Evolutionary conservation across 129 eudicot species (phyloP), one percentile per base, ranked within the genome.

Genomic region (Rutidosis leptorrhynchoides): DNA sequence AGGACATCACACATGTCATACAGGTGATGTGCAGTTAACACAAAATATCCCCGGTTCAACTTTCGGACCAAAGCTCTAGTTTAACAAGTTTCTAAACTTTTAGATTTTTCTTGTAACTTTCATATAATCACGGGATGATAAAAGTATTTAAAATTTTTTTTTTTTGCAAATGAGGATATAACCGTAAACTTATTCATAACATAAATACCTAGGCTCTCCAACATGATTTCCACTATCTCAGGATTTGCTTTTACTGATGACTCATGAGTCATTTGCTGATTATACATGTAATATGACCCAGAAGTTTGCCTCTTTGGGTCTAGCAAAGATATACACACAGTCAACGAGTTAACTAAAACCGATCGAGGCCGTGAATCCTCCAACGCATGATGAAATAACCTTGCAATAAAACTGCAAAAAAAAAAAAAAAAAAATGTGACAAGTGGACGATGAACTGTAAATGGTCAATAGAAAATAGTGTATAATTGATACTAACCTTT

Each of bases 191-290:
- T 53, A 53, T 53, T 10, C 23, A 22, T 28, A 53, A 22, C 5
- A 52, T 21, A 53, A 21, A 65, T 72, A 88, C 98, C 98, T 74
- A 93, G 64, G 84, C 87, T 82, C 79, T 74, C 96, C 77, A 93
- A 68, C 96, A 93, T 88, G 89, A 95, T 95, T 65, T 88, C 87
- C 49, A 93, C 95, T n/a, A 87, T 86, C 82, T 85, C 95, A 22
- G 95, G 85, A 71, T 86, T 82, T 60, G 84, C 84, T 71, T 77
- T 62, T 67, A 58, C 66, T 64, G 69, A 79, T 6, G 98, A 77
- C 51, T 86, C 96, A 61, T 81, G 89, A 20, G 74, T 51, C 72
- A 70, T 67, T 58, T 88, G 98, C 29, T 83, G 95, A 37, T 73
- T 77, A 79, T 93, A 88, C 46, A 82, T 69, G 74, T 85, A 80